Conservation (phyloP, 495 filamentous ascomycete genomes). For the Aspergillus conjunctus region DNA sequence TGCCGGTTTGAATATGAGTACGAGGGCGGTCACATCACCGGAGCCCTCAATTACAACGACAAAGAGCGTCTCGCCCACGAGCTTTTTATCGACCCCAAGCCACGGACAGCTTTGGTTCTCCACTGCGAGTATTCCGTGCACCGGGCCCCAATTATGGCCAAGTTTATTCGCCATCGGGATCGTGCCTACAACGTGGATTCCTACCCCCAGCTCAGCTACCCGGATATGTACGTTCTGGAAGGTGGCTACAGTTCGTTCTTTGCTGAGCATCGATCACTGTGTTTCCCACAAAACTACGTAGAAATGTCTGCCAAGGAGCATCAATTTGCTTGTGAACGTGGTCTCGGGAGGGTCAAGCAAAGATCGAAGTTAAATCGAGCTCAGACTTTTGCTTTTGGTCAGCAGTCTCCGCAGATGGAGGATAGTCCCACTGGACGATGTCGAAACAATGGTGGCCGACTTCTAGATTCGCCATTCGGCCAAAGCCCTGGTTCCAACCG, state of each 20-base stretch:
- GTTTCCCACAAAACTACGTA: slow-evolving; percentile 92
- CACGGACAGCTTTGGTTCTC: slow-evolving; percentile 80
- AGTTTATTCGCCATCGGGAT: slow-evolving; percentile 82
- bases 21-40: slow-evolving; percentile 90
- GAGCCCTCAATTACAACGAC: slow-evolving; percentile 92
- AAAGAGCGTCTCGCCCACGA: slow-evolving; percentile 80
- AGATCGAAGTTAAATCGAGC: slow-evolving; percentile 82
- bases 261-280: slow-evolving; percentile 69
- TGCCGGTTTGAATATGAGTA: slow-evolving; percentile 99
- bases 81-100: slow-evolving; percentile 69
- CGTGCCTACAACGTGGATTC: slow-evolving; percentile 75
- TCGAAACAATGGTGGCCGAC: slow-evolving; percentile 44
- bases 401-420: slow-evolving; percentile 67
- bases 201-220: slow-evolving; percentile 88
- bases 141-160: slow-evolving; percentile 88
- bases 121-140: slow-evolving; percentile 99
- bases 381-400: slow-evolving; percentile 90
- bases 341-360: slow-evolving; percentile 83
- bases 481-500: slow-evolving; percentile 57
- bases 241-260: slow-evolving; percentile 97
- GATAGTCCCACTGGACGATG: slow-evolving; percentile 76
- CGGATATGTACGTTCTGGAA: slow-evolving; percentile 94
- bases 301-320: slow-evolving; percentile 92
- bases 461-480: slow-evolving; percentile 55
- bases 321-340: slow-evolving; percentile 86